Conservation (phyloP, 805 yeast genomes). For the Candida boidinii region DNA sequence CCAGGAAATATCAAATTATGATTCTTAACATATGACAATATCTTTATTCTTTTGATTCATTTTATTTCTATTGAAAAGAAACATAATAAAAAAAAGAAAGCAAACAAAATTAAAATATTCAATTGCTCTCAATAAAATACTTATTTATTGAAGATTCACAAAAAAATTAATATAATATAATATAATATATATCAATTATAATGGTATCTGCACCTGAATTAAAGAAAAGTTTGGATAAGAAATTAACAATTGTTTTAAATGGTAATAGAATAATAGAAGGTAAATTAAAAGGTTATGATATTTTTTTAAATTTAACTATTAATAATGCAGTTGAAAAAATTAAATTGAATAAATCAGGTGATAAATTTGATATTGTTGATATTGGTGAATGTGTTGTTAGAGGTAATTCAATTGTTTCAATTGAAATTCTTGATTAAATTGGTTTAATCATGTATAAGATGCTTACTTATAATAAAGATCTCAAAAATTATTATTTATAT, state of each 20-base stretch:
- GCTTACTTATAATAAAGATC: no score
- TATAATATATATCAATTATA: not conserved
- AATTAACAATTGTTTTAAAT: constrained; percentile 64
- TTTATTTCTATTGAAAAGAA: no score
- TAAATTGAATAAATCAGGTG: not conserved
- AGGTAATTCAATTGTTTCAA: constrained; percentile 43
- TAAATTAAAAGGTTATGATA: constrained; percentile 76
- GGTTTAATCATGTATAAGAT: no score
- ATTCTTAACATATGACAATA: no score
- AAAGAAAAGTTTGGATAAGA: constrained; percentile 68
- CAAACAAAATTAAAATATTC: no score
- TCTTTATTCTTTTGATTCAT: no score
- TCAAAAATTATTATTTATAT: no score
- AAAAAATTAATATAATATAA: not conserved
- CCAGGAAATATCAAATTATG: no score
- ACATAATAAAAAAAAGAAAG: no score
- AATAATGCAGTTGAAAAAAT: constrained; percentile 16
- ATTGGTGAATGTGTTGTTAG: constrained; percentile 34
- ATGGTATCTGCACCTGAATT: constrained; percentile 29
- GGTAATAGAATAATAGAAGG: constrained; percentile 79
- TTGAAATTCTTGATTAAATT: constrained; percentile 28
- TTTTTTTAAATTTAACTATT: constrained; percentile 29
- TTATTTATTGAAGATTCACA: no score
- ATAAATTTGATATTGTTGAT: constrained; percentile 9
- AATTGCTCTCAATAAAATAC: no score